Conservation (phyloP, 140 eudicot species). For the Flaveria floridana region DNA sequence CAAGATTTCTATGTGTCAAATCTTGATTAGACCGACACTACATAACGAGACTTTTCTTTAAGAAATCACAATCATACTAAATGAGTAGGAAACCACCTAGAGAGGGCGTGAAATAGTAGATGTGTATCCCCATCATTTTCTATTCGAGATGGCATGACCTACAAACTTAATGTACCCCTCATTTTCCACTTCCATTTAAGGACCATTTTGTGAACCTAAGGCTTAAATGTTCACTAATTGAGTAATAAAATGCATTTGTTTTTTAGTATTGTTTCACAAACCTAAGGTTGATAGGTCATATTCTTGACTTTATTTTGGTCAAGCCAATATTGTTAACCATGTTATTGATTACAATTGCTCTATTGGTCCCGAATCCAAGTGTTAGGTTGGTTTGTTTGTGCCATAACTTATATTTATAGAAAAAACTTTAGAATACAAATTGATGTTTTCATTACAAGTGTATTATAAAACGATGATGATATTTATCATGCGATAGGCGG, state of each 20-base stretch:
- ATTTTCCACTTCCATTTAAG: neutral
- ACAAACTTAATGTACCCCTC: neutral
- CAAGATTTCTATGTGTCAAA: neutral
- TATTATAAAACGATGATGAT: too few relatives aligned
- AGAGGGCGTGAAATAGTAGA: neutral
- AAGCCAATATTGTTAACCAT: too few relatives aligned
- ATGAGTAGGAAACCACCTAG: neutral
- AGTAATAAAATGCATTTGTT: constrained; percentile 11
- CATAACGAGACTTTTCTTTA: neutral
- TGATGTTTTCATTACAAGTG: too few relatives aligned
- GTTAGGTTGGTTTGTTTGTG: too few relatives aligned
- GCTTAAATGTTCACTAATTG: neutral
- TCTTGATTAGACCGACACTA: neutral
- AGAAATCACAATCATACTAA: neutral
- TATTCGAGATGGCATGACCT: constrained; percentile 9
- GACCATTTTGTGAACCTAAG: constrained; percentile 4
- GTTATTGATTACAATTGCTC: too few relatives aligned
- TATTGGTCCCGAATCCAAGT: too few relatives aligned
- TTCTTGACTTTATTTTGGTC: too few relatives aligned
- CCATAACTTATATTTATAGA: too few relatives aligned
- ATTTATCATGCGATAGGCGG: too few relatives aligned
- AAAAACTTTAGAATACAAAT: too few relatives aligned
- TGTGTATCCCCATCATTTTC: constrained; percentile 1
- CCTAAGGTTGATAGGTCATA: neutral
- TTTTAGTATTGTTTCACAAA: neutral